Base-by-base conservation (phyloP, 1,139 yeast genomes). In the Pichia sp. region DNA sequence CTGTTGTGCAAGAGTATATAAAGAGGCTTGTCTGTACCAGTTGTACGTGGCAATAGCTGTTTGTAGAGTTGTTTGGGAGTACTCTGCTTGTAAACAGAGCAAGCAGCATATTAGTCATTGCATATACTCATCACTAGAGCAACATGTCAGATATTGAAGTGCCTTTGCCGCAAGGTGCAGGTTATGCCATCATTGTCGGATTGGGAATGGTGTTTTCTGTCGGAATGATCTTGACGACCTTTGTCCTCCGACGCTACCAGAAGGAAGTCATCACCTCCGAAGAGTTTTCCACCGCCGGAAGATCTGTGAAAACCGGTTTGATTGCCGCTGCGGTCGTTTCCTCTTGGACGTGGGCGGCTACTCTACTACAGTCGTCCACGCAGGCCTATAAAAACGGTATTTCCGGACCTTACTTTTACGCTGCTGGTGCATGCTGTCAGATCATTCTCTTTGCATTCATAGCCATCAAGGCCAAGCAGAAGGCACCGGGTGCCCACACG, bases 141-240 rank as follows among this genome's bases (percentile, higher is more conserved):
- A 47, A 6, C 7, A 50, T 56, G 59, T 6, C 47, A 10, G 52
- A 50, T 42, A 15, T 54, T 6, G 15, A 53, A 15, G 52, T 62
- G 47, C 78, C 81, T 2, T 70, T 82, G 29, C 80, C 85, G 2
- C 87, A 86, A 68, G 85, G 88, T 49, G 92, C 87, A n/a, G 97
- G 97, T n/a, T 90, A 90, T 66, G 97, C 90, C 36, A 85, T 90
- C 57, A 89, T 90, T 23, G 85, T 89, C 19, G 98, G 97, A 23
- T 77, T 90, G 34, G 97, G 97, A 49, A 78, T 87, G 47, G 85
- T 84, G 8, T 90, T 90, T 67, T 87, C 96, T 8, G 64, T 77
- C 10, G 89, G 89, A 57, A 90, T 90, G 96, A 80, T 89, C 65
- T 67, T 77, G 50, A 84, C 88, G 54, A 88, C 96, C 0, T 80